Base-by-base conservation (phyloP, 495 filamentous ascomycete species). In the Aspergillus egyptiacus region DNA sequence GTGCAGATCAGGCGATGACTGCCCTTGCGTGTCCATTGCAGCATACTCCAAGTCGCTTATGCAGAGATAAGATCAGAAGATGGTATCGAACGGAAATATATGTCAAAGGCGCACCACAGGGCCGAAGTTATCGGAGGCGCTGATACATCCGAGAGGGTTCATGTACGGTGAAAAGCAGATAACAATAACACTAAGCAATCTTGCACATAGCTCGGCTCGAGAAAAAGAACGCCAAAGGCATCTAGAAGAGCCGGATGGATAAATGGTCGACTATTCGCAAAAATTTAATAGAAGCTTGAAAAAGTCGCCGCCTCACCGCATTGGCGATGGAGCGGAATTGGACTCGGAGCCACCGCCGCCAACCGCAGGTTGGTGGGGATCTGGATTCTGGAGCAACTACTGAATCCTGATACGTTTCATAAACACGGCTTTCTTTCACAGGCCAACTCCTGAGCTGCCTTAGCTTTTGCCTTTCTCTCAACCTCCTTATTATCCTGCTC, bases 11-110 rank as follows among this genome's bases (percentile, higher is more conserved):
- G 60, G 59, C 66, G 67, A 20, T 49, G 58, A 35, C 62, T 66
- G 63, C 60, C 57, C 60, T 52, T 53, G 52, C 50, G 55, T 20
- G 56, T 55, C 68, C 71, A 71, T 71, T 53, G 41, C 63, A 63
- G 67, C 70, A 71, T 53, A 44, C 39, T 44, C 14, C 17, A 22
- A 23, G 14, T n/a, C 9, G 24, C 39, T 61, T 57, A 31, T 27
- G 39, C 14, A 22, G 34, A 36, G 8, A 22, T n/a, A 30, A 9
- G 27, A 22, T 5, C n/a, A 44, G 14, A 33, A 2, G n/a, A n/a
- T n/a, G n/a, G n/a, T n/a, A n/a, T n/a, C n/a, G n/a, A n/a, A n/a
- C n/a, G n/a, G n/a, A n/a, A n/a, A n/a, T n/a, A n/a, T n/a, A n/a
- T n/a, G n/a, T n/a, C n/a, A n/a, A n/a, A n/a, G n/a, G n/a, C n/a